Conservation (phyloP, 1,284 basidiomycete genomes). For the Fomitopsis palustris region DNA sequence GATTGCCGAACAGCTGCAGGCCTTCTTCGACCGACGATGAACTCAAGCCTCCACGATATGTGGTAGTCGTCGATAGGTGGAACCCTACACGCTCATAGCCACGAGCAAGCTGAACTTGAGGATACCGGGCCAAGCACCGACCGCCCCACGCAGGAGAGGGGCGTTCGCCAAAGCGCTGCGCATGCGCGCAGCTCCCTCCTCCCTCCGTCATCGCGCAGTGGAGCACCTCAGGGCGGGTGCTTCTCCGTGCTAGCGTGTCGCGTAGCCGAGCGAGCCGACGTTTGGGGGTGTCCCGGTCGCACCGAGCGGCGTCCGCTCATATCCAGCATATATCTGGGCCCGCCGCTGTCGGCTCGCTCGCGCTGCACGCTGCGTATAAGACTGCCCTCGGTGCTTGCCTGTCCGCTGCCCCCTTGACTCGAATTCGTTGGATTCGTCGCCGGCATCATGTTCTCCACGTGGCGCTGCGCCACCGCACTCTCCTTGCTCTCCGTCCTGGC, state of each 20-base stretch:
- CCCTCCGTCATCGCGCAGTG: neutral
- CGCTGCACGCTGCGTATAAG: neutral
- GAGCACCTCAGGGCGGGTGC: neutral
- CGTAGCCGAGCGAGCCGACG: neutral
- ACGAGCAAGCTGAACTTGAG: too few relatives aligned
- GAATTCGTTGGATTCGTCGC: too few relatives aligned
- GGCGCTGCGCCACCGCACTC: conserved; percentile 11
- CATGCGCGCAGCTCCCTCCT: neutral
- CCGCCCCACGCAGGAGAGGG: too few relatives aligned
- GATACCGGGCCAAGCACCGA: too few relatives aligned
- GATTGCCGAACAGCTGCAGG: too few relatives aligned
- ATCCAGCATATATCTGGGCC: too few relatives aligned
- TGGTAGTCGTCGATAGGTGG: too few relatives aligned
- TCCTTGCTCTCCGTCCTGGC: conserved; percentile 14
- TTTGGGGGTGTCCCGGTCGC: neutral
- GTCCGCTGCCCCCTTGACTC: conserved; percentile 5
- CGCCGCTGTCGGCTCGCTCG: neutral
- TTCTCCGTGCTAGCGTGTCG: neutral
- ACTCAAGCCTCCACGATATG: too few relatives aligned
- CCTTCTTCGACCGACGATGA: too few relatives aligned
- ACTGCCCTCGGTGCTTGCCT: neutral
- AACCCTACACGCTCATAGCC: too few relatives aligned
- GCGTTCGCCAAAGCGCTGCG: too few relatives aligned
- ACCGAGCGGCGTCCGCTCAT: too few relatives aligned
- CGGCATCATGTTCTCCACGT: conserved; percentile 19